phyloP scores from a whole-genome alignment of 1,284 basidiomycete species.

The Albatrellus sp. region DNA sequence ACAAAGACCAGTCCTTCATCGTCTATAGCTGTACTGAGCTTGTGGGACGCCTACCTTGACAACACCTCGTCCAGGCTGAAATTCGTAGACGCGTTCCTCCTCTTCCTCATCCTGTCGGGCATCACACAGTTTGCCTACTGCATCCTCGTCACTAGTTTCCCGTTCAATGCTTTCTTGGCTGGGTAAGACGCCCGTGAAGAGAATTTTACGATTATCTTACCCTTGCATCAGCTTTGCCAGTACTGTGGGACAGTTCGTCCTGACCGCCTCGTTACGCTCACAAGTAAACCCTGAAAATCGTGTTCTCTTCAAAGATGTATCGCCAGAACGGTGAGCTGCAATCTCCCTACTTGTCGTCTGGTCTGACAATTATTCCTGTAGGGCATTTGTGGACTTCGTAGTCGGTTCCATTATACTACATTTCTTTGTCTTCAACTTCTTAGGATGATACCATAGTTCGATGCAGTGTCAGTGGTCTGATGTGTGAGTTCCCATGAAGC shows the following conservation, averaged over 20 bases:
- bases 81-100: conserved; percentile 86
- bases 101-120: conserved; percentile 89
- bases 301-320: conserved; percentile 78
- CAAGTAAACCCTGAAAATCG: conserved; percentile 86
- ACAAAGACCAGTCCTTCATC: conserved; percentile 23
- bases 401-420: conserved; percentile 91
- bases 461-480: background rate
- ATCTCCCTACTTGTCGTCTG: conserved; percentile 7
- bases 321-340: conserved; percentile 74
- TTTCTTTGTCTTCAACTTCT: conserved; percentile 98
- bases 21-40: conserved; percentile 30
- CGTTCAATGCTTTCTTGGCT: conserved; percentile 94
- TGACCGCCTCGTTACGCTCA: conserved; percentile 82
- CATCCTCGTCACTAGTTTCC: conserved; percentile 83
- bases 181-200: conserved; percentile 49
- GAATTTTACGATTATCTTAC: background rate
- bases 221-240: conserved; percentile 67
- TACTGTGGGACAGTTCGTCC: conserved; percentile 92
- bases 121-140: conserved; percentile 89
- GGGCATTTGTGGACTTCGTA: conserved; percentile 94
- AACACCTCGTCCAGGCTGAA: conserved; percentile 80
- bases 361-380: conserved; percentile 18
- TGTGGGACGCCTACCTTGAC: conserved; percentile 70
- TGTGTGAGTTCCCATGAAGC: background rate
- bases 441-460: conserved; percentile 40